Evolutionary conservation across 768 basidiomycete genomes (phyloP), one percentile per base, ranked within the genome.

Genomic region (Collybia sp.): DNA sequence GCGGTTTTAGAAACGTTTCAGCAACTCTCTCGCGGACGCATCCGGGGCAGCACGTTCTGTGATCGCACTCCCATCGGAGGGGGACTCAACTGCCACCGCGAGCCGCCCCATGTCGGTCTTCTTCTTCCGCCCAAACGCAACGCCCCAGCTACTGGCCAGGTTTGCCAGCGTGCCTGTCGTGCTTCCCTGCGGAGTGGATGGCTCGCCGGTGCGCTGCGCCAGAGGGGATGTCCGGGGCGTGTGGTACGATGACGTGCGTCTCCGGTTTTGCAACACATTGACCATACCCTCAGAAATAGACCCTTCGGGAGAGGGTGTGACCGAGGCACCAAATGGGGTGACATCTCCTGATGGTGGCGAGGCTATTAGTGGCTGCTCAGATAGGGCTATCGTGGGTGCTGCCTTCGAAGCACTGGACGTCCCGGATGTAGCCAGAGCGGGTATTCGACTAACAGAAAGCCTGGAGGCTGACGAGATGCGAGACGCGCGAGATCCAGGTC

Each of bases 401-500:
- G 81, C 82, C 60, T 88, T 88, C 1, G 73, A 61, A 0, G 76
- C 56, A 0, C 75, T 66, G 36, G 65, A 64, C 12, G 73, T 59
- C 15, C 67, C 67, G 2, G 71, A 68, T 35, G 63, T 70, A 40
- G 77, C 82, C 43, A 88, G 65, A 1, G 73, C 69, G 12, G 87
- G 84, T 20, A 82, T 69, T 31, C 84, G 79, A 25, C 72, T 76
- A 0, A 74, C 68, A 6, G 86, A 88, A 58, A 88, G 83, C 45
- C 70, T 74, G 8, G 88, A 90, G 1, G 84, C 76, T 5, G 77
- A 73, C 2, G 86, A 88, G 16, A 82, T 59, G 13, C 83, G 75
- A 2, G 86, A 88, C 5, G 84, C 80, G 35, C 87, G 76, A 5
- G 88, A 89, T 5, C 75, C 83, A 31, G 88, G 83, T 6, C 88